Conservation (phyloP, 1,284 basidiomycete genomes). For the Cryptococcus sp. region DNA sequence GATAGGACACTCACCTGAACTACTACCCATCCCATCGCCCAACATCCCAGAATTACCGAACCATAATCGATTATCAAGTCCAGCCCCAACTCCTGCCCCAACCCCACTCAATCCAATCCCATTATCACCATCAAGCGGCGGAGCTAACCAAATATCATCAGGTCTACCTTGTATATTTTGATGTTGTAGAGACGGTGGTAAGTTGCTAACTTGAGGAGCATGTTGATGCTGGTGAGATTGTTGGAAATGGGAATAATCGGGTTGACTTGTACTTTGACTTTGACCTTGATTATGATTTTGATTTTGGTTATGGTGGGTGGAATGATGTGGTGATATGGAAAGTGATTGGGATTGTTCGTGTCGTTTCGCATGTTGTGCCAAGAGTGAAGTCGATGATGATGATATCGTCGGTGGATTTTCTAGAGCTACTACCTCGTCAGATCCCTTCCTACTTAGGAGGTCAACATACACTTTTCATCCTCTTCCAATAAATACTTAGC, state of each 20-base stretch:
- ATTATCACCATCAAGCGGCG: background rate
- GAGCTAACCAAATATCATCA: conserved; percentile 28
- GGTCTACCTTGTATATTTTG: conserved; percentile 3
- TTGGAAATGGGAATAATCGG: background rate
- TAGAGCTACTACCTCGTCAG: background rate
- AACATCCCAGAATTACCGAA: background rate
- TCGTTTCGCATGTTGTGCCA: background rate
- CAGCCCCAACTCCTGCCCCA: too few species aligned
- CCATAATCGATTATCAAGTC: background rate
- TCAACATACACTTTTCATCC: conserved; percentile 71
- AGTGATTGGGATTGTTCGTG: background rate
- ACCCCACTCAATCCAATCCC: background rate
- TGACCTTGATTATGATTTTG: background rate
- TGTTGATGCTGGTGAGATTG: background rate
- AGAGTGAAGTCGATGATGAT: background rate
- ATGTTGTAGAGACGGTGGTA: background rate
- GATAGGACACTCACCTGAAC: background rate
- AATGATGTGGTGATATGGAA: background rate
- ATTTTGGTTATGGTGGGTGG: background rate
- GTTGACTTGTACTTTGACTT: background rate
- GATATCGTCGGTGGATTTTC: background rate
- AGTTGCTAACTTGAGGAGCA: background rate
- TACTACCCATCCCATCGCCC: background rate
- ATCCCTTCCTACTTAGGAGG: background rate
- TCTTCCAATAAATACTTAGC: conserved; percentile 95